phyloP scores from a whole-genome alignment of 352 stramenopile genomes.

The Phytophthora crassamura region DNA sequence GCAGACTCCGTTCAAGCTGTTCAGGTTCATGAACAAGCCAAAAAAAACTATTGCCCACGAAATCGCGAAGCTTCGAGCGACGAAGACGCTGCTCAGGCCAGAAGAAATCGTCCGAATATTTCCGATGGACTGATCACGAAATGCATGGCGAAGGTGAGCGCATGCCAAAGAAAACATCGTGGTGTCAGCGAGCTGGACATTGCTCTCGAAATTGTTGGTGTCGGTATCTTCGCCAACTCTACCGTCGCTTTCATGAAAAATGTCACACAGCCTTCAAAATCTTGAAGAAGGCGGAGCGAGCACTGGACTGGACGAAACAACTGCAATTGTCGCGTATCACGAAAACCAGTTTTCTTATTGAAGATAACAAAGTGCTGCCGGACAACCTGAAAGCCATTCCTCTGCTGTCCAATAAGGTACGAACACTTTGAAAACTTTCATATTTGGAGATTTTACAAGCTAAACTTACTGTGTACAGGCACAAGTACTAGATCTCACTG shows the following conservation, averaged over 20 bases:
- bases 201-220: too few relatives aligned
- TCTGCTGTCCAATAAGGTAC: constrained; percentile 2
- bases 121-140: constrained; percentile 5
- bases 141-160: constrained; percentile 4
- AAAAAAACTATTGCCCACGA: constrained; percentile 2
- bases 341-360: too few relatives aligned
- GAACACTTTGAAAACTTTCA: neutral
- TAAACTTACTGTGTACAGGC: neutral
- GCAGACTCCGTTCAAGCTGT: constrained; percentile 3
- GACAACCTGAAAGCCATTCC: too few relatives aligned
- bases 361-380: too few relatives aligned
- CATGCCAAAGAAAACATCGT: constrained; percentile 3
- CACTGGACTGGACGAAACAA: too few relatives aligned
- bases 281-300: too few relatives aligned
- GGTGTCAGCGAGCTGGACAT: neutral
- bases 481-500: neutral
- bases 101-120: constrained; percentile 9
- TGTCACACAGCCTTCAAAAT: too few relatives aligned
- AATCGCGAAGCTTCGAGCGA: neutral
- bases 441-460: neutral
- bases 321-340: too few relatives aligned
- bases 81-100: neutral
- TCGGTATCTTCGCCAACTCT: constrained; percentile 5
- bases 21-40: neutral
- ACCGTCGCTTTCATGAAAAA: constrained; percentile 7